These are phyloP conservation scores for Eustoma russellianum DNA, from an alignment of 257 asterid species.

Conservation along the genomic window DNA sequence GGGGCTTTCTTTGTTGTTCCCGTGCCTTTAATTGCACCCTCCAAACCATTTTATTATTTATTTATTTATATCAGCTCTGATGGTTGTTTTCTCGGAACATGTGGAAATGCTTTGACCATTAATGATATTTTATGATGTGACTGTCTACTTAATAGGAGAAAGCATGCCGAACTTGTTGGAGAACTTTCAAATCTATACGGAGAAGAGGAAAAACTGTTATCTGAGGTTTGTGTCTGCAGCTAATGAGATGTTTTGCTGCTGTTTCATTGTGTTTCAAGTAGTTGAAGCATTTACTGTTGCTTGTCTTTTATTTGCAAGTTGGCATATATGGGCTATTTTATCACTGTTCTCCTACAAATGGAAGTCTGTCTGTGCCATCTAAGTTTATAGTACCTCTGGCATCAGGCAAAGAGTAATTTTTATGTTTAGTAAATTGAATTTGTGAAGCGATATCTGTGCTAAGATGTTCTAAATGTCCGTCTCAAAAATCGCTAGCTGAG, in stretches of 20 bases:
- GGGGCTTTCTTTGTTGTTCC: background rate
- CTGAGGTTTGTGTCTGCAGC: constrained; percentile 63
- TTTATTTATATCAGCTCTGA: too few species aligned
- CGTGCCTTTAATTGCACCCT: constrained; percentile 1
- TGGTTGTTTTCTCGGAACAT: too few species aligned
- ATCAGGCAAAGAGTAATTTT: background rate
- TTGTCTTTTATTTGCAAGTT: too few species aligned
- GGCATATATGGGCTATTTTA: too few species aligned
- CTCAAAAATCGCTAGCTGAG: too few species aligned
- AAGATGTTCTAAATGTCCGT: too few species aligned
- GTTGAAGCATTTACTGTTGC: background rate
- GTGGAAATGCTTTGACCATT: too few species aligned
- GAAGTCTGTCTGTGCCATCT: background rate
- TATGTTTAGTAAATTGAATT: background rate
- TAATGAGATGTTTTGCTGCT: constrained; percentile 3
- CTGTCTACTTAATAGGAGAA: constrained; percentile 71
- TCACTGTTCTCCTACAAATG: too few species aligned
- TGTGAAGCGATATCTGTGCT: too few species aligned
- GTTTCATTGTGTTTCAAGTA: background rate
- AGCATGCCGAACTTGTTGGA: constrained; percentile 87
- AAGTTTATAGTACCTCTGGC: background rate
- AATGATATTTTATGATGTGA: background rate
- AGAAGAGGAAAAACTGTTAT: constrained; percentile 77
- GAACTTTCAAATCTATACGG: constrained; percentile 78
- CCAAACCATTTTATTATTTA: too few species aligned